Conservation (phyloP, 169 alveolate genomes). For the Amoebophrya sp. region DNA sequence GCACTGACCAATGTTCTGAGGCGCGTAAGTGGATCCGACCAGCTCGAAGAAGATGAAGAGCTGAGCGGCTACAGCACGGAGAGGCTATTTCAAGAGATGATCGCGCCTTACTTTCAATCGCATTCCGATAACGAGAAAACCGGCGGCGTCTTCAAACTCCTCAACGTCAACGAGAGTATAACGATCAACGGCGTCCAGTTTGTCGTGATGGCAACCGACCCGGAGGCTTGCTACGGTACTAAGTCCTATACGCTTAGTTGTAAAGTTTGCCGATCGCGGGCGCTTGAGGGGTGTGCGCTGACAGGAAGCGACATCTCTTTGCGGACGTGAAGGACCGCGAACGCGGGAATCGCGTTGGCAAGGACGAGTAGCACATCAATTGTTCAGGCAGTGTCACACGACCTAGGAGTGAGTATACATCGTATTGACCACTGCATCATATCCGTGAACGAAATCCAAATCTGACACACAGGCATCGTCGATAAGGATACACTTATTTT, state of each 20-base stretch:
- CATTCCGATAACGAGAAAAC: constrained; percentile 7
- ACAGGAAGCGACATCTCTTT: no score
- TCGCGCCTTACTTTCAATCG: constrained; percentile 32
- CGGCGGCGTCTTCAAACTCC: not conserved
- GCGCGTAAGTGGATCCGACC: not conserved
- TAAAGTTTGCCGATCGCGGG: no score
- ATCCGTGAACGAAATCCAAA: no score
- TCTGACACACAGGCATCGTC: constrained; percentile 3
- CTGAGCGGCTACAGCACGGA: not conserved
- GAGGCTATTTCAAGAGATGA: not conserved
- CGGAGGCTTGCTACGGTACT: not conserved
- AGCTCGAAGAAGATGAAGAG: not conserved
- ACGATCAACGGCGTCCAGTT: constrained; percentile 21
- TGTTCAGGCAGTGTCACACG: no score
- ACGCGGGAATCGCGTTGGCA: no score
- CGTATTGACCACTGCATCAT: no score
- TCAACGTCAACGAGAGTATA: not conserved
- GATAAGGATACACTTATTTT: not conserved
- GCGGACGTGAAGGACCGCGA: no score
- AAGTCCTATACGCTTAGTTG: no score
- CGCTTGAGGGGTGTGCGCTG: no score
- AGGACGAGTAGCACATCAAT: no score
- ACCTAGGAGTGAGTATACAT: no score
- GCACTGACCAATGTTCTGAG: not conserved
- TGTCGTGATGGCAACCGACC: constrained; percentile 28